Base-by-base conservation (phyloP, 495 filamentous ascomycete species). In the Ascobolus immersus region DNA sequence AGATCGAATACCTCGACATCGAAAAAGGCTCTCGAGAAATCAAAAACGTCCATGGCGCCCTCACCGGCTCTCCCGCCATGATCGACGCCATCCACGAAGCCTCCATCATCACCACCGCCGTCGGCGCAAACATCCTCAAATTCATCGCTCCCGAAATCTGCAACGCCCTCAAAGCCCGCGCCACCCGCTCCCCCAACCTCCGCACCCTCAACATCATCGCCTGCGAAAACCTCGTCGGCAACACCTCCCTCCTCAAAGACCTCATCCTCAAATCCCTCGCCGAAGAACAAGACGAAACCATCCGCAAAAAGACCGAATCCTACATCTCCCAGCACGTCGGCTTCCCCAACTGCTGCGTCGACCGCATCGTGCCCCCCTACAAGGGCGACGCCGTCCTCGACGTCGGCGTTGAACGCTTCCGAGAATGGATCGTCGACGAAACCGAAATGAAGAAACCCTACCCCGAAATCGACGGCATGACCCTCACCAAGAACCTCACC, bases 271-370 rank as follows among this genome's bases (percentile, higher is more conserved):
- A 43, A 23, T 35, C 45, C 28, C 38, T 50, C 22, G 20, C 28
- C 4, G 34, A 35, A 7, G 14, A 36, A 47, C 29, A 48, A 43
- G 36, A 59, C 45, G 33, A 53, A 54, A 38, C 42, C 33, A n/a
- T n/a, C n/a, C n/a, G n/a, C n/a, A n/a, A n/a, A n/a, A n/a, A n/a
- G n/a, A n/a, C n/a, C n/a, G n/a, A n/a, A n/a, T n/a, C 14, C 10
- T 43, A 52, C 41, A 45, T 54, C 44, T 20, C 34, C n/a, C 27
- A 31, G 1, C 43, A 49, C 36, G 34, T 50, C 21, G 67, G 71
- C 38, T 93, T 84, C 49, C 84, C 82, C 54, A 94, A 94, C 61
- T 90, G 79, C 32, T 82, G 86, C 40, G 91, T 94, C 48, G 86
- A 96, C 58, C 79, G 86, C 19, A 96, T 96, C 47, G 86, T 93